Evolutionary conservation across 169 alveolate species (phyloP), one percentile per base, ranked within the genome.

Genomic region (Eimeria falciformis): DNA sequence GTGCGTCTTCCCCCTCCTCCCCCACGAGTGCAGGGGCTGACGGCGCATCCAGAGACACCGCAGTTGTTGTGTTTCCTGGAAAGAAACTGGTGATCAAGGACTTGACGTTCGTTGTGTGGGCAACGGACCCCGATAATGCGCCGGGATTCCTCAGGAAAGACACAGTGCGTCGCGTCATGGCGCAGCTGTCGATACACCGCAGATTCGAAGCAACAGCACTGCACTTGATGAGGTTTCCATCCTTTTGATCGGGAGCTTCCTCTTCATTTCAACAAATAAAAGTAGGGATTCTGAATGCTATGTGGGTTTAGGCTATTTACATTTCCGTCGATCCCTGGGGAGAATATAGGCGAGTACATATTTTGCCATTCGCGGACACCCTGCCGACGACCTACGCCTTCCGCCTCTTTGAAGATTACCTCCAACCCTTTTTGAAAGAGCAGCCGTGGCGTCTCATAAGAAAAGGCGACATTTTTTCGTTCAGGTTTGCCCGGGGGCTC

Each of bases 261-360:
- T 21, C 11, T 43, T 7, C 45, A 29, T 40, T 69, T 47, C 14
- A 23, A 6, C 62, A 73, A 18, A 6, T n/a, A 43, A 73, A 29
- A 21, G 56, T 53, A n/a, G n/a, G n/a, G n/a, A n/a, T n/a, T n/a
- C n/a, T n/a, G n/a, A n/a, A n/a, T n/a, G n/a, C n/a, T n/a, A n/a
- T n/a, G n/a, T n/a, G n/a, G n/a, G n/a, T n/a, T n/a, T 65, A 95
- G 97, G 95, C 93, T 1, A 83, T 95, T 12, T 94, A 93, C 79
- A 55, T 95, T n/a, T 93, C 94, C 1, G 73, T 95, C 90, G 97
- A 95, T 68, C 96, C 97, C 4, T 93, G 69, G 85, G 96, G 95
- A 12, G 96, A 91, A 71, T 95, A 87, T 83, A 47, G 82, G 40
- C 71, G 93, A 7, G 95, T 95, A 17, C 86, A 94, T 56, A 93